A percentile compares a stretch with the other conserved stretches of the same genome.
These are phyloP conservation scores for Monascus ruber DNA, from an alignment of 2,329 filamentous ascomycete species.

Conservation along the genomic window DNA sequence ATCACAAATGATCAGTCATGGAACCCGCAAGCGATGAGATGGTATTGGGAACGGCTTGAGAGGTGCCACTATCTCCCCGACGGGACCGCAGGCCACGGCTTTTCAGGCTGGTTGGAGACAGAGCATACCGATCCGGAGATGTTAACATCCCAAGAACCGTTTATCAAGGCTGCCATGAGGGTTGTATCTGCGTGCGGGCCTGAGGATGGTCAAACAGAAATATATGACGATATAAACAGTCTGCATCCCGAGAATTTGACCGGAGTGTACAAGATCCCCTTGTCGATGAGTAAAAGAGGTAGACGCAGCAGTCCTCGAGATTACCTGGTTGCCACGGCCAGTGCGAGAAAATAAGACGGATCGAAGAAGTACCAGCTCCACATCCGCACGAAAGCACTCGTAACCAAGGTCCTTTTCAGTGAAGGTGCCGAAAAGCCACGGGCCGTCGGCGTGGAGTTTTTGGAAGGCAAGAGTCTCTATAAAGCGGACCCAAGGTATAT, in stretches of 20 bases:
- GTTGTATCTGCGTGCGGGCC: no score
- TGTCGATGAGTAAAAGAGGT: slow-evolving; percentile 26
- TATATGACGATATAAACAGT: no score
- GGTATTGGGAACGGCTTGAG: slow-evolving; percentile 45
- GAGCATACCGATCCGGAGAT: no score
- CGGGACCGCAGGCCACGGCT: no score
- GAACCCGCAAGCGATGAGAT: slow-evolving; percentile 46
- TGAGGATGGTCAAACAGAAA: no score
- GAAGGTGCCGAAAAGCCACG: slow-evolving; percentile 22
- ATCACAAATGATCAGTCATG: slow-evolving; percentile 52
- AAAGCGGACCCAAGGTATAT: slow-evolving; percentile 31
- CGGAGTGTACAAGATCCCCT: no score
- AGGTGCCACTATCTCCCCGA: slow-evolving; percentile 23
- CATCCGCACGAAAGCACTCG: slow-evolving; percentile 38
- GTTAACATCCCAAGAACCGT: no score
- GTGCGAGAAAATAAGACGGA: slow-evolving; percentile 14
- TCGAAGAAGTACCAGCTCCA: slow-evolving; percentile 43
- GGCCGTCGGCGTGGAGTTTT: slow-evolving; percentile 40
- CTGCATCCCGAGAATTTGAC: no score
- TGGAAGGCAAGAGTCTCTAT: slow-evolving; percentile 38
- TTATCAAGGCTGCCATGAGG: no score
- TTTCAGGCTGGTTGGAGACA: no score
- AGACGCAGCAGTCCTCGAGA: slow-evolving; percentile 27
- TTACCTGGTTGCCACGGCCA: slow-evolving; percentile 23
- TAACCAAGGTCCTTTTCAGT: slow-evolving; percentile 36